phyloP scores from a whole-genome alignment of 164 flowering plant species.

The Echeveria elegans region DNA sequence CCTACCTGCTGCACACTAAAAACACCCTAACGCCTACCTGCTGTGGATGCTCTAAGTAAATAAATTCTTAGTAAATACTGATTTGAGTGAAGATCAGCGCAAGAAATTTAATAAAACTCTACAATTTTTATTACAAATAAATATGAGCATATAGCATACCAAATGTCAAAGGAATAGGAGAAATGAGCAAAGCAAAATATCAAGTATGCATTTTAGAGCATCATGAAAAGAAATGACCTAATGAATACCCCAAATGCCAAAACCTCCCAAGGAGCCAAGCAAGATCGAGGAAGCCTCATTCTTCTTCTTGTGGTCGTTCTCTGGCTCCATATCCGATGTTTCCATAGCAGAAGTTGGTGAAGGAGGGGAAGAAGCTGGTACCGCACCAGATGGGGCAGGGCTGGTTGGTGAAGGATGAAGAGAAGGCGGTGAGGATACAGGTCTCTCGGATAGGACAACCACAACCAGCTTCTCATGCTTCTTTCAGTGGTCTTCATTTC shows the following conservation, averaged over 20 bases:
- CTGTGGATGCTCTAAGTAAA: too few species aligned
- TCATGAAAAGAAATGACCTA: background rate
- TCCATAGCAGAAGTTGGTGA: background rate
- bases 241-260: background rate
- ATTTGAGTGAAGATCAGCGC: too few species aligned
- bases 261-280: background rate
- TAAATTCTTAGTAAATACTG: too few species aligned
- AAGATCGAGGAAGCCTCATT: slow-evolving; percentile 4
- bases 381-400: slow-evolving; percentile 34
- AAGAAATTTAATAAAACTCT: too few species aligned
- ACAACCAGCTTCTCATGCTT: slow-evolving; percentile 63
- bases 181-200: background rate
- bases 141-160: too few species aligned
- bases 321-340: slow-evolving; percentile 1
- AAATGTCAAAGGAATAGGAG: background rate
- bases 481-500: slow-evolving; percentile 48
- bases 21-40: too few species aligned
- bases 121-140: too few species aligned
- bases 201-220: background rate
- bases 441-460: slow-evolving; percentile 67
- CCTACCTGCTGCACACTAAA: too few species aligned
- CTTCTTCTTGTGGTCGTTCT: background rate
- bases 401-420: slow-evolving; percentile 19
- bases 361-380: slow-evolving; percentile 17
- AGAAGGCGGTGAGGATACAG: slow-evolving; percentile 15